phyloP scores from a whole-genome alignment of 148 eudicot genomes.

The Chenopodium suecicum region DNA sequence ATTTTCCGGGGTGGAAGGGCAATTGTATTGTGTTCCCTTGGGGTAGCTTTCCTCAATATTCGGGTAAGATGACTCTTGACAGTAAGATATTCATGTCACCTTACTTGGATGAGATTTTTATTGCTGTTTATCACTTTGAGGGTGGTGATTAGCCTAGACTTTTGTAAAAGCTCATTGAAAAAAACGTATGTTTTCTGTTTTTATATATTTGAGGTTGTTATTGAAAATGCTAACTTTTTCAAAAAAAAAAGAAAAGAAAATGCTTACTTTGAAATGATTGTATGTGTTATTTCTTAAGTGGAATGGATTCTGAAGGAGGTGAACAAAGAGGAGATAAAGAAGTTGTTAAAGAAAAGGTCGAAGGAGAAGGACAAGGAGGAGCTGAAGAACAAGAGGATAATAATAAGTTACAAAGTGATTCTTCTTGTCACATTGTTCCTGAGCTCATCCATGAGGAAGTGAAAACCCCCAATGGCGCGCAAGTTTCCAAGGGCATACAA shows the following conservation, averaged over 20 bases:
- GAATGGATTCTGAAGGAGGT: neutral
- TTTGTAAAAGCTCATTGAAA: too few relatives aligned
- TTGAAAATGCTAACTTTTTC: neutral
- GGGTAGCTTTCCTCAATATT: neutral
- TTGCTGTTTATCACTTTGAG: constrained; percentile 8
- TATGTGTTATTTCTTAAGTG: neutral
- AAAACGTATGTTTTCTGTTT: too few relatives aligned
- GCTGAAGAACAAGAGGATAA: neutral
- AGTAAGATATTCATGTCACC: neutral
- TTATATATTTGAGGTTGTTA: neutral
- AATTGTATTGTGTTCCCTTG: constrained; percentile 11
- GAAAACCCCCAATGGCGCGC: neutral
- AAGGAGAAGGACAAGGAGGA: neutral
- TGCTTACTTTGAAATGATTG: neutral
- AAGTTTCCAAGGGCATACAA: neutral
- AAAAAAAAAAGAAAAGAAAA: neutral
- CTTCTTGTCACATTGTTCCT: too few relatives aligned
- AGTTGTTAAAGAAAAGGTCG: neutral
- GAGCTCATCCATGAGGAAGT: neutral
- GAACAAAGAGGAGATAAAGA: too few relatives aligned
- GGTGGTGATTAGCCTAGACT: neutral
- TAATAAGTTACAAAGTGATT: neutral
- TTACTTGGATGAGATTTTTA: neutral
- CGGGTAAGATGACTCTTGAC: neutral
- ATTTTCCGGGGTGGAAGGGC: constrained; percentile 20